Evolutionary conservation across 495 filamentous ascomycete genomes (phyloP), one percentile per base, ranked within the genome.

Genomic region (Penicillium lividum): DNA sequence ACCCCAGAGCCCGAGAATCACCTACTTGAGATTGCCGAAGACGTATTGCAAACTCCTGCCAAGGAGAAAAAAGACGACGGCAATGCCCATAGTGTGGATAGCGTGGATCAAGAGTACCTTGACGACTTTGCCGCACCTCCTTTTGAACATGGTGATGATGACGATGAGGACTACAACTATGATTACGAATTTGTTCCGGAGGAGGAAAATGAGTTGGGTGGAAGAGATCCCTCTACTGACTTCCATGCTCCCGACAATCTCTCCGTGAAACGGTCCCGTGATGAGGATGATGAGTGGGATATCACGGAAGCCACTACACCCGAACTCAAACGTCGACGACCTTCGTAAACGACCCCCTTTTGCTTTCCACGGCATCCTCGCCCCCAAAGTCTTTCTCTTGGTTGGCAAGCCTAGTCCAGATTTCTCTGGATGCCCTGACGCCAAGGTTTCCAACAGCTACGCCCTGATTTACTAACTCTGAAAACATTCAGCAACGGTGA

Each of bases 211-310:
- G 68, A 66, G 51, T 42, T 64, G 52, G 62, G 69, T 52, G 67
- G 59, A 55, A 48, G 56, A 40, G 65, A 66, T 50, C 58, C 50
- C 38, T 56, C 34, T 56, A 57, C 59, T 61, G 66, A 69, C 34
- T 57, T 63, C 42, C 56, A 62, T 43, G 25, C 57, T 18, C 50
- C 46, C 54, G 57, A 62, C 11, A 67, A 57, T 25, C 28, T 50
- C 15, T 68, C 68, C 45, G 30, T 60, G 56, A 72, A 73, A 59
- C 65, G 69, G 29, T 62, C 69, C n/a, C 70, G 67, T 47, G 68
- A 63, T n/a, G 59, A 65, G 28, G 70, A 71, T 46, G 67, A 72
- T n/a, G 68, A 72, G 30, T 62, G 64, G 60, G 70, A 72, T 15
- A 44, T 64, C 27, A 58, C 45, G 34, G 59, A 65, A 38, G 47